phyloP scores from a whole-genome alignment of 2,329 filamentous ascomycete species.

The Cladobotryum mycophilum region DNA sequence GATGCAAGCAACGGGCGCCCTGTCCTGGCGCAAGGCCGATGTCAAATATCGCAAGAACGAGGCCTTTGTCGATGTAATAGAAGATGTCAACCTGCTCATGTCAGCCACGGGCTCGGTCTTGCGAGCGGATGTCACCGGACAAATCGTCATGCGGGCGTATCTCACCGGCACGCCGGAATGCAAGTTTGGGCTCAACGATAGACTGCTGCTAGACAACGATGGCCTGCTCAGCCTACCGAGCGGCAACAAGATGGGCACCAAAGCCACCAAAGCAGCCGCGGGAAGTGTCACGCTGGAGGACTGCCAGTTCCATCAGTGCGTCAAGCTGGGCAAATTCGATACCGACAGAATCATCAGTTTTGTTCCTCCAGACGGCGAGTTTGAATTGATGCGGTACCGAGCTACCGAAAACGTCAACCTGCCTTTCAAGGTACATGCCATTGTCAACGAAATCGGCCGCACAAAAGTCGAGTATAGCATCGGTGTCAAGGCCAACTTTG shows the following conservation, averaged over 20 bases:
- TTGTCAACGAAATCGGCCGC: constrained; percentile 94
- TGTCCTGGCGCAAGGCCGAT: constrained; percentile 94
- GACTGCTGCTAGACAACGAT: constrained; percentile 79
- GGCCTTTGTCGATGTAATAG: constrained; percentile 97
- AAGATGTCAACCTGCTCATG: constrained; percentile 98
- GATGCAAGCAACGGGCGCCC: constrained; percentile 95
- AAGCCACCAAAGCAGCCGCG: constrained; percentile 90
- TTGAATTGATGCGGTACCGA: constrained; percentile 97
- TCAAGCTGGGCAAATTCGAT: constrained; percentile 95
- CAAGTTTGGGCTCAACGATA: constrained; percentile 97
- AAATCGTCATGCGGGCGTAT: constrained; percentile 98
- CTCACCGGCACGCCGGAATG: constrained; percentile 94
- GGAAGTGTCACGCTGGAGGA: constrained; percentile 95
- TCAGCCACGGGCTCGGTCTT: constrained; percentile 95
- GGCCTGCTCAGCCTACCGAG: constrained; percentile 59
- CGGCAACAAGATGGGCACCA: constrained; percentile 72
- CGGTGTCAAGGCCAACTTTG: constrained; percentile 94
- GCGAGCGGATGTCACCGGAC: constrained; percentile 90
- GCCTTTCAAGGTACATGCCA: constrained; percentile 97
- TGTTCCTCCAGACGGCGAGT: constrained; percentile 93
- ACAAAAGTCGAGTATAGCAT: constrained; percentile 99
- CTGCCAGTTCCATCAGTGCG: constrained; percentile 98
- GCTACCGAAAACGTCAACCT: constrained; percentile 98
- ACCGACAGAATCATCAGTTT: constrained; percentile 95
- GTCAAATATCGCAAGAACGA: constrained; percentile 99